Conservation (phyloP, 2,329 filamentous ascomycete species). For the Cladophialophora bantiana region DNA sequence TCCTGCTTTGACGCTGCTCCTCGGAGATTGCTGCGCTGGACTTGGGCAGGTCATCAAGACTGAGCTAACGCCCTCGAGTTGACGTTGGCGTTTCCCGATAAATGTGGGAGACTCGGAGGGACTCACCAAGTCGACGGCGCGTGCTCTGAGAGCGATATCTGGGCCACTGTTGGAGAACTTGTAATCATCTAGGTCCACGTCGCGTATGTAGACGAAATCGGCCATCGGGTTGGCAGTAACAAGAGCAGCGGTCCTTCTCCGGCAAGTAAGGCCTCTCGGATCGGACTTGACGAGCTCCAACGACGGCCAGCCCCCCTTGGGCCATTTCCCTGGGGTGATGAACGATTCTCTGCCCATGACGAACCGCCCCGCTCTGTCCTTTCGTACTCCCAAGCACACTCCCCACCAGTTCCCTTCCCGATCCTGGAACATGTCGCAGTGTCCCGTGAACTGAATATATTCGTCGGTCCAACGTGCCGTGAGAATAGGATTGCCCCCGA, state of each 20-base stretch:
- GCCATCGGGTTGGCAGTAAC: conserved; percentile 24
- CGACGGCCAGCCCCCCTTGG: conserved; percentile 46
- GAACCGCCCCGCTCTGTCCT: conserved; percentile 48
- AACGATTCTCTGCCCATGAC: conserved; percentile 61
- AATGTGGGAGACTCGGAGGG: not conserved
- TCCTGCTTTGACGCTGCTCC: conserved; percentile 26
- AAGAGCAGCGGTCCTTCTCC: not conserved
- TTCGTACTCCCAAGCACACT: conserved; percentile 56
- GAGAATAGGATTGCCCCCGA: conserved; percentile 64
- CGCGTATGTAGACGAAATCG: conserved; percentile 42
- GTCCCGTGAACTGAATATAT: conserved; percentile 60
- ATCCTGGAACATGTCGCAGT: conserved; percentile 59
- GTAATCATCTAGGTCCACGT: conserved; percentile 38
- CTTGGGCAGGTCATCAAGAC: not conserved
- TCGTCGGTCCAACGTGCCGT: conserved; percentile 59
- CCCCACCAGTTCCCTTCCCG: conserved; percentile 57
- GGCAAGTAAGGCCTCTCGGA: not conserved
- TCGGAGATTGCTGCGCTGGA: not conserved
- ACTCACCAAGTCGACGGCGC: conserved; percentile 28
- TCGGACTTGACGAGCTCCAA: conserved; percentile 29
- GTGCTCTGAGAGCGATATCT: conserved; percentile 25
- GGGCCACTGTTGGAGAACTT: conserved; percentile 24
- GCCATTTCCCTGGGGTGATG: conserved; percentile 59
- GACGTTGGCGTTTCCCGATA: conserved; percentile 13
- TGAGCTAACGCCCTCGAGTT: not conserved